Conservation (phyloP, 257 asterid genomes). For the Primulina eburnea region DNA sequence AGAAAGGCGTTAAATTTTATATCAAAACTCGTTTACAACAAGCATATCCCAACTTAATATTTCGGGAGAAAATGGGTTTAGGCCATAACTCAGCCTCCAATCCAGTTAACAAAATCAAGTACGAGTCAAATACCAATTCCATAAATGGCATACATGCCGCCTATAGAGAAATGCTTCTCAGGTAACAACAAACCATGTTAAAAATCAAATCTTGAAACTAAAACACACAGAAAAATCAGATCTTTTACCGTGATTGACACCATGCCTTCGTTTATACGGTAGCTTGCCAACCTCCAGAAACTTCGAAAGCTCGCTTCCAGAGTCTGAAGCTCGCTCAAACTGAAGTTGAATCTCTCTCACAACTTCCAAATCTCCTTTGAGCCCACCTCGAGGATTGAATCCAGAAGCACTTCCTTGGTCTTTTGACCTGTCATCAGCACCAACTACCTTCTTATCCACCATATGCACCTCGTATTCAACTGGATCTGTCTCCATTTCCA, state of each 20-base stretch:
- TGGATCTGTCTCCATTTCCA: constrained; percentile 53
- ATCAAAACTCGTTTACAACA: constrained; percentile 13
- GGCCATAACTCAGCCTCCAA: not conserved
- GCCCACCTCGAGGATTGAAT: constrained; percentile 51
- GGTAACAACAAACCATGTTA: constrained; percentile 2
- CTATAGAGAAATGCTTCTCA: not conserved
- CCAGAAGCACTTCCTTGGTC: constrained; percentile 51
- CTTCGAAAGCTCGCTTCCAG: constrained; percentile 65
- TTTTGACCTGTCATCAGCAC: constrained; percentile 47
- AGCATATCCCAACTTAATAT: not conserved
- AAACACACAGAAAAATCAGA: constrained; percentile 25
- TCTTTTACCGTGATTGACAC: constrained; percentile 67
- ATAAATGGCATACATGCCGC: not conserved
- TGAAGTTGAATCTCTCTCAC: constrained; percentile 73
- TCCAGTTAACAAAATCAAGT: constrained; percentile 6
- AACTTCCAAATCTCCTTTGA: constrained; percentile 73
- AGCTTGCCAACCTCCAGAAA: constrained; percentile 88
- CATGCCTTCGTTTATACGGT: constrained; percentile 70
- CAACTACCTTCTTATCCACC: constrained; percentile 88
- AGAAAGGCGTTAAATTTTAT: constrained; percentile 12
- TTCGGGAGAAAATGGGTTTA: not conserved
- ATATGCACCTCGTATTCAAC: constrained; percentile 79
- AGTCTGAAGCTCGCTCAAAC: constrained; percentile 75
- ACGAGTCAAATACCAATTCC: not conserved
- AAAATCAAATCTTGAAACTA: constrained; percentile 21